Evolutionary conservation across 164 flowering plant genomes (phyloP).

Genomic region (Aristolochia contorta): DNA sequence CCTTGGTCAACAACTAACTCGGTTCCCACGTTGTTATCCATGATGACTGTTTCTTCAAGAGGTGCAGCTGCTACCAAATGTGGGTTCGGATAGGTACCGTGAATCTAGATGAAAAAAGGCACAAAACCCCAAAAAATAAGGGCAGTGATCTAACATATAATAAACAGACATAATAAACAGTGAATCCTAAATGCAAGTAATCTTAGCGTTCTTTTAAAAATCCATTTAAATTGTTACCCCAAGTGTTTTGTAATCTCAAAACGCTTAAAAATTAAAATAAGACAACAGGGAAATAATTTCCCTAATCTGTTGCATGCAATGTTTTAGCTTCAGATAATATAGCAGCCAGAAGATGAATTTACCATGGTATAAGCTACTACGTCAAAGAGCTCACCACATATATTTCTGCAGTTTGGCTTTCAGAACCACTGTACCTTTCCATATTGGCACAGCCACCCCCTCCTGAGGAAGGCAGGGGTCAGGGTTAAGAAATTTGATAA

Average conservation of each 20-base stretch:
- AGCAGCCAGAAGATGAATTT: too few species aligned
- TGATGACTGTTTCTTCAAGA: slow-evolving; percentile 37
- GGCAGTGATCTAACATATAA: too few species aligned
- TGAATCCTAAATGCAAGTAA: too few species aligned
- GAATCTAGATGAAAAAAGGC: slow-evolving; percentile 28
- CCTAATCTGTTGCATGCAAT: too few species aligned
- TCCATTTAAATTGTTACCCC: too few species aligned
- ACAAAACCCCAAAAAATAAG: not conserved
- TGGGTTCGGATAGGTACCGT: slow-evolving; percentile 31
- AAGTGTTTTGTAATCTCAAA: too few species aligned
- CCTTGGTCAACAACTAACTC: slow-evolving; percentile 65
- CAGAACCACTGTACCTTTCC: slow-evolving; percentile 37
- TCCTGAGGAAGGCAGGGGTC: slow-evolving; percentile 7
- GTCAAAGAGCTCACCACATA: slow-evolving; percentile 28
- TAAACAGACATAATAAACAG: not conserved
- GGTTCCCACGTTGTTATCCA: slow-evolving; percentile 62
- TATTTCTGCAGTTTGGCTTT: slow-evolving; percentile 29
- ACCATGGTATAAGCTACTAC: not conserved
- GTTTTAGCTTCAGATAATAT: too few species aligned
- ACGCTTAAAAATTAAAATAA: too few species aligned
- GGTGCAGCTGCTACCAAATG: slow-evolving; percentile 23
- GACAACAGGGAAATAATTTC: too few species aligned
- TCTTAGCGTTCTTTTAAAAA: too few species aligned
- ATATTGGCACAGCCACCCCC: slow-evolving; percentile 44
- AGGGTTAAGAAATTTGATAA: not conserved